phyloP scores from a whole-genome alignment of 2,329 filamentous ascomycete genomes.

The Biscogniauxia marginata region DNA sequence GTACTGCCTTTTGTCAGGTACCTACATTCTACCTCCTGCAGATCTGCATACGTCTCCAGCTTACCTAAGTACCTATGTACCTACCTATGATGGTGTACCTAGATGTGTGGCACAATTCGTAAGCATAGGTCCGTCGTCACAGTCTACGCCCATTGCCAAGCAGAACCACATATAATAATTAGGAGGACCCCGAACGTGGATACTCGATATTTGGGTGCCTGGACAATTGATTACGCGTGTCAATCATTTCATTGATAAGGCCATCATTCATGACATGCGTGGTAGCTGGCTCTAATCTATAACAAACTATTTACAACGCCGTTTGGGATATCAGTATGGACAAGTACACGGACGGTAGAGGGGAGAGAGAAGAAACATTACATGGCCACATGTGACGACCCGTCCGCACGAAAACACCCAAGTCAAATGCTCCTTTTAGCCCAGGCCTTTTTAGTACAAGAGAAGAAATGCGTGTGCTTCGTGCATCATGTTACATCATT shows the following conservation, averaged over 20 bases:
- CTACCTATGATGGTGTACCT: too few species aligned
- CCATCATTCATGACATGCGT: slow-evolving; percentile 4
- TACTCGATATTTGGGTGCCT: slow-evolving; percentile 4
- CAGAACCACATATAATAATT: neutral
- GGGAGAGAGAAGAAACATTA: slow-evolving; percentile 34
- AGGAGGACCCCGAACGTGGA: too few species aligned
- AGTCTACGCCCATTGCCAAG: too few species aligned
- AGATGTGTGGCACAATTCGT: too few species aligned
- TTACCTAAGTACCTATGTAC: neutral
- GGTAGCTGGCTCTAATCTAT: slow-evolving; percentile 28
- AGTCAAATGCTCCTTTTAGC: slow-evolving; percentile 45
- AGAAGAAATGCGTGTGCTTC: slow-evolving; percentile 16
- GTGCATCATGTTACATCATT: slow-evolving; percentile 53
- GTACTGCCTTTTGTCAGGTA: too few species aligned
- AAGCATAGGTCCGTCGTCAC: too few species aligned
- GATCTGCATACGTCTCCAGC: neutral
- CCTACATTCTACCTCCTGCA: too few species aligned
- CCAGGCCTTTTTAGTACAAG: slow-evolving; percentile 38
- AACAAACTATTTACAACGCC: slow-evolving; percentile 30
- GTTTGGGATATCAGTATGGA: slow-evolving; percentile 34
- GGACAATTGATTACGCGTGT: slow-evolving; percentile 7
- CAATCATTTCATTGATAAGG: slow-evolving; percentile 4
- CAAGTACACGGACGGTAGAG: slow-evolving; percentile 23
- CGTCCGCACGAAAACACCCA: slow-evolving; percentile 46
- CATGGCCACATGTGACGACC: slow-evolving; percentile 37